Evolutionary conservation across 306 rosid genomes (phyloP).

Genomic region (Echinosophora koreensis): DNA sequence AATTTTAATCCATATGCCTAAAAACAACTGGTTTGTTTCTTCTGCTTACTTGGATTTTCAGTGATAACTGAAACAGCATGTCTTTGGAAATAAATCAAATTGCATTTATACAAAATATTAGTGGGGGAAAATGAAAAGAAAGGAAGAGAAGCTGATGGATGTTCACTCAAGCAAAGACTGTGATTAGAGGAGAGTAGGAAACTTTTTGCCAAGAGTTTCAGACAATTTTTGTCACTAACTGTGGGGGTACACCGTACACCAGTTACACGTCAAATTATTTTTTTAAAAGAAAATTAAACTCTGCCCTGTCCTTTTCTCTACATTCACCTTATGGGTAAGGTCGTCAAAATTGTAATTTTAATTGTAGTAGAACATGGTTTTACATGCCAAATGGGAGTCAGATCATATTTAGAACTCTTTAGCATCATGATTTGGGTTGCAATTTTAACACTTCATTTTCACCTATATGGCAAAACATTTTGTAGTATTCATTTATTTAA

Average conservation of each 20-base stretch:
- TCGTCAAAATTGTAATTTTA: not conserved
- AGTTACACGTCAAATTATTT: not conserved
- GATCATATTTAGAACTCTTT: not conserved
- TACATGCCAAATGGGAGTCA: not conserved
- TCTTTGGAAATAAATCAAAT: constrained; percentile 7
- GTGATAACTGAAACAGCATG: not conserved
- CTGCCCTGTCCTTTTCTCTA: not conserved
- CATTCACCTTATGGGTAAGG: not conserved
- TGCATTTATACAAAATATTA: not conserved
- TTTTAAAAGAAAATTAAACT: not conserved
- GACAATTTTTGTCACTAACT: not conserved
- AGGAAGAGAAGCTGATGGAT: not conserved
- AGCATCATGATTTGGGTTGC: too few species aligned
- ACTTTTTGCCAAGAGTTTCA: not conserved
- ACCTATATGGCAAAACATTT: constrained; percentile 5
- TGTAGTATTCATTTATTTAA: constrained; percentile 3
- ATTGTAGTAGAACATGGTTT: not conserved
- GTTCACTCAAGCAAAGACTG: not conserved
- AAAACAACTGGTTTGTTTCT: not conserved
- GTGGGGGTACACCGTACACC: not conserved
- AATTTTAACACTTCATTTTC: too few species aligned
- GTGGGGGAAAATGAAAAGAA: not conserved
- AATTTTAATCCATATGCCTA: not conserved
- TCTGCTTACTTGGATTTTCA: not conserved
- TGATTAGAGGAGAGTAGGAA: not conserved